Evolutionary conservation across 257 asterid species (phyloP).

Genomic region (Solanum chaucha): DNA sequence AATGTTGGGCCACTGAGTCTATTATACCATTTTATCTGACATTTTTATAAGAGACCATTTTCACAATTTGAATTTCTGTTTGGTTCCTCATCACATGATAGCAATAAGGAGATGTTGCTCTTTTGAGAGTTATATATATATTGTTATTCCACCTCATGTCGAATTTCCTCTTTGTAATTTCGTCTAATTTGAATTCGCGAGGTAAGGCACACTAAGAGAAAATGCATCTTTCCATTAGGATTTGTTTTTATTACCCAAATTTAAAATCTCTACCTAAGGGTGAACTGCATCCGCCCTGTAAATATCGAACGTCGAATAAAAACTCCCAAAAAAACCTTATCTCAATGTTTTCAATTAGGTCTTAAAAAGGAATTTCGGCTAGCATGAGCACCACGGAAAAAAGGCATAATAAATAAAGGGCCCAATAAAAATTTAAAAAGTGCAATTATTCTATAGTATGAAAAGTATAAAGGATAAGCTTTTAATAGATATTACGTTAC

Average conservation of each 20-base stretch:
- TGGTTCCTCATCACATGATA: too few relatives aligned
- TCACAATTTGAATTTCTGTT: too few relatives aligned
- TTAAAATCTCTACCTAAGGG: background rate
- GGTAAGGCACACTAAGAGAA: background rate
- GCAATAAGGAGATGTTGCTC: background rate
- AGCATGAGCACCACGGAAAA: background rate
- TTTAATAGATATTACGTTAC: background rate
- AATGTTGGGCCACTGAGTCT: too few relatives aligned
- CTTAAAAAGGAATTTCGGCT: background rate
- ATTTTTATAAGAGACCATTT: too few relatives aligned
- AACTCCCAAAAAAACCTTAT: background rate
- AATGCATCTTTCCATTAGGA: background rate
- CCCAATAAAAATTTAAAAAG: background rate
- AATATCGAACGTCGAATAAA: background rate
- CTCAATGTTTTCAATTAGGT: background rate
- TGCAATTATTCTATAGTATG: background rate
- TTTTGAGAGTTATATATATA: too few relatives aligned
- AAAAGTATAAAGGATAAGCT: background rate
- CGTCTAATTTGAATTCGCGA: background rate
- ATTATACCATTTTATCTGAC: fast-evolving
- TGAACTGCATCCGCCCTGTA: too few relatives aligned
- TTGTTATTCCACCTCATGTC: background rate
- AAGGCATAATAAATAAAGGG: background rate
- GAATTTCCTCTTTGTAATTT: background rate
- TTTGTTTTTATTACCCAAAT: background rate